A percentile compares a stretch with the other conserved stretches of the same genome.
phyloP scores from a whole-genome alignment of 75 land plant species.

The Isoetes taiwanensis region DNA sequence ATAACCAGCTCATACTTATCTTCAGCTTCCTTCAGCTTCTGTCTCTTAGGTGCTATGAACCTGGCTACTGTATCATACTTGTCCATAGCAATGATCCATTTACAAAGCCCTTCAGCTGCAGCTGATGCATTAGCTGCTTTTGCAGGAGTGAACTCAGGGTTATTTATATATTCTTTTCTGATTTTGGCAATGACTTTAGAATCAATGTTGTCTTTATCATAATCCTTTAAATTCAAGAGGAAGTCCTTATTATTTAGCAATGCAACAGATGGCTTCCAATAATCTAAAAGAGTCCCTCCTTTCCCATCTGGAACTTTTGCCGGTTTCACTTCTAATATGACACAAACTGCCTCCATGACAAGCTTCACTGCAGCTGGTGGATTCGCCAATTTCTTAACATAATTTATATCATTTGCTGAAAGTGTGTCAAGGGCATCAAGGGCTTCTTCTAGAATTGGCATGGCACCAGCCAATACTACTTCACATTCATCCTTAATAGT shows the following conservation, averaged over 20 bases:
- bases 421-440: constrained; percentile 32
- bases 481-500: constrained; percentile 28
- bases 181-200: constrained; percentile 24
- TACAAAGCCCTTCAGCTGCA: constrained; percentile 36
- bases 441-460: constrained; percentile 36
- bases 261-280: constrained; percentile 29
- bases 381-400: constrained; percentile 31
- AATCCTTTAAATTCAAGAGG: constrained; percentile 22
- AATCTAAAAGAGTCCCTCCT: constrained; percentile 23
- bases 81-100: constrained; percentile 39
- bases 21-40: constrained; percentile 22
- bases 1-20: constrained; percentile 22
- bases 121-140: constrained; percentile 37
- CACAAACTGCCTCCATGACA: constrained; percentile 34
- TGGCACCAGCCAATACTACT: constrained; percentile 26
- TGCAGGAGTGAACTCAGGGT: constrained; percentile 28
- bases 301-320: constrained; percentile 32
- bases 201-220: constrained; percentile 33
- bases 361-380: constrained; percentile 31
- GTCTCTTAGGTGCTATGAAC: constrained; percentile 28
- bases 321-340: constrained; percentile 30
- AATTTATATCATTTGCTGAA: constrained; percentile 32
- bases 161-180: constrained; percentile 16
- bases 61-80: constrained; percentile 31
- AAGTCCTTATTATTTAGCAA: constrained; percentile 31